A percentile compares a stretch with the other conserved stretches of the same genome.
phyloP scores from a whole-genome alignment of 169 alveolate genomes.

The Eimeria falciformis region DNA sequence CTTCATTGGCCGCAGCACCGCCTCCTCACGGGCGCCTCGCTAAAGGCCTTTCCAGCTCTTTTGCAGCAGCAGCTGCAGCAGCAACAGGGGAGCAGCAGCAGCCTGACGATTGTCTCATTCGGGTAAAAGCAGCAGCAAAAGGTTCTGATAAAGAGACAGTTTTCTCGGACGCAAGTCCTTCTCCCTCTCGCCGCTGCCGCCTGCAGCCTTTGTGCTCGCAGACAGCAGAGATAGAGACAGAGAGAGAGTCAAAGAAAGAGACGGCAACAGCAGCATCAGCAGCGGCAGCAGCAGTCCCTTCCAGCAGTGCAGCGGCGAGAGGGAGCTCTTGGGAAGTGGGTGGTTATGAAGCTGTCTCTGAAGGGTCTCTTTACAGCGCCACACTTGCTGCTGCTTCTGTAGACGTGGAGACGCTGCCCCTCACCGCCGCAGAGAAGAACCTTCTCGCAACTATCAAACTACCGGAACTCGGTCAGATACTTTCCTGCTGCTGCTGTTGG shows the following conservation, averaged over 20 bases:
- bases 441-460: not conserved
- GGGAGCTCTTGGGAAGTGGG: not conserved
- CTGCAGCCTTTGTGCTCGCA: not conserved
- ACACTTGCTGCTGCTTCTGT: constrained; percentile 11
- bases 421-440: not conserved
- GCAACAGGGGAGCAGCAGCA: constrained; percentile 6
- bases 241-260: too few relatives aligned
- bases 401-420: not conserved
- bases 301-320: not conserved
- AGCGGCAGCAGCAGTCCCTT: not conserved
- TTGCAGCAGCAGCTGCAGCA: too few relatives aligned
- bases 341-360: not conserved
- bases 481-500: not conserved
- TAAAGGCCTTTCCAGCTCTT: too few relatives aligned
- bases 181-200: not conserved
- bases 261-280: not conserved
- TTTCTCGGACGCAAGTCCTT: not conserved
- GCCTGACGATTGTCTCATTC: not conserved
- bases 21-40: too few relatives aligned
- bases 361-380: constrained; percentile 4
- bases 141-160: not conserved
- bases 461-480: not conserved
- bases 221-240: too few relatives aligned
- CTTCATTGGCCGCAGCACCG: too few relatives aligned
- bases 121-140: not conserved